Percentiles rank a stretch among this genome's conserved stretches.
phyloP scores from a whole-genome alignment of 768 basidiomycete species.

The Amanita pallidorosea region DNA sequence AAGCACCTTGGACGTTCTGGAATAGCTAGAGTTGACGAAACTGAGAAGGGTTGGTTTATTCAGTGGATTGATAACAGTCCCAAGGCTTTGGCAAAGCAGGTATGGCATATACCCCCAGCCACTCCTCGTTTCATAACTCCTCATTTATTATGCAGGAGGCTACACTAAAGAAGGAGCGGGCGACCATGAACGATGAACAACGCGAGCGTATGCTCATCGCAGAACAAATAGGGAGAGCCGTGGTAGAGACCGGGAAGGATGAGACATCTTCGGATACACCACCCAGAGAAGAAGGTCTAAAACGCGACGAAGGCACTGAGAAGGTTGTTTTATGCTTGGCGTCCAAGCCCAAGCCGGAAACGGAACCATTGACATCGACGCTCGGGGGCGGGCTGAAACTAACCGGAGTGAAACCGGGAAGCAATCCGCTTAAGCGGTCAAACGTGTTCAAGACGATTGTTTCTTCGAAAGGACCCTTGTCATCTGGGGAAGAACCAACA shows the following conservation, averaged over 20 bases:
- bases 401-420: conserved; percentile 47
- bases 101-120: conserved; percentile 19
- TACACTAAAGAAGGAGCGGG: conserved; percentile 83
- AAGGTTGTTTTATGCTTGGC: conserved; percentile 71
- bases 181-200: conserved; percentile 88
- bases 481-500: conserved; percentile 23
- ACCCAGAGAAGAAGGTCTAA: conserved; percentile 47
- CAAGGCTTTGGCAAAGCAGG: conserved; percentile 85
- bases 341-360: conserved; percentile 33
- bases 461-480: conserved; percentile 11
- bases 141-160: conserved; percentile 45
- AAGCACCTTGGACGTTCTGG: conserved; percentile 84
- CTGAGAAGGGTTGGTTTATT: conserved; percentile 97
- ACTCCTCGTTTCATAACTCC: conserved; percentile 2
- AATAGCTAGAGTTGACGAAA: conserved; percentile 90
- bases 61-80: conserved; percentile 97
- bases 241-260: conserved; percentile 27
- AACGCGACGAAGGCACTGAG: conserved; percentile 60
- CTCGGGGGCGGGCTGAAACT: conserved; percentile 40
- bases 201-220: conserved; percentile 81
- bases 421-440: conserved; percentile 61
- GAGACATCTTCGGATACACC: conserved; percentile 25
- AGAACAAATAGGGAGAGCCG: conserved; percentile 90
- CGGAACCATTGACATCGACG: conserved; percentile 22
- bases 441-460: conserved; percentile 60